phyloP scores from a whole-genome alignment of 176 grass and related monocot species.

The Aechmea fasciata region DNA sequence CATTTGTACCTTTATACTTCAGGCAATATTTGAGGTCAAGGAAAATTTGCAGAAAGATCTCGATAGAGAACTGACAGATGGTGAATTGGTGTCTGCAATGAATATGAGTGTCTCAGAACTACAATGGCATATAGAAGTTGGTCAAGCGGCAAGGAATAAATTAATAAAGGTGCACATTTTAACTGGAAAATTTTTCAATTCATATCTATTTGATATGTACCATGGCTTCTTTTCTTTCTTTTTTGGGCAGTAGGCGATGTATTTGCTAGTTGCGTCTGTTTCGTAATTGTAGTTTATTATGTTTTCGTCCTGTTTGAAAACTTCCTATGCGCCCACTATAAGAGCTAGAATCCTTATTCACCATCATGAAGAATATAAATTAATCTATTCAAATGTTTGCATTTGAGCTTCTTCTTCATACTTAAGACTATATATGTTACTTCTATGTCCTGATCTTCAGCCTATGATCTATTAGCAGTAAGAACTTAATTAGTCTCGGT shows the following conservation, averaged over 20 bases:
- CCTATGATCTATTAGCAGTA: too few species aligned
- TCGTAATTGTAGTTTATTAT: too few species aligned
- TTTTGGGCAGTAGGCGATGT: background rate
- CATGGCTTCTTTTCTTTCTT: too few species aligned
- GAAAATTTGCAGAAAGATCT: conserved; percentile 40
- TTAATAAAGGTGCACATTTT: conserved; percentile 48
- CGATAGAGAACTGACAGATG: conserved; percentile 43
- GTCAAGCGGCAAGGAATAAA: conserved; percentile 62
- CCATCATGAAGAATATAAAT: too few species aligned
- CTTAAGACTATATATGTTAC: too few species aligned
- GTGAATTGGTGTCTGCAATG: conserved; percentile 40
- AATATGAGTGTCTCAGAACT: conserved; percentile 39
- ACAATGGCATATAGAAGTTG: conserved; percentile 31
- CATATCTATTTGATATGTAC: background rate
- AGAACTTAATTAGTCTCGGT: too few species aligned
- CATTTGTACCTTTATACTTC: background rate
- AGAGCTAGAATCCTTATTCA: too few species aligned
- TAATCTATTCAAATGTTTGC: too few species aligned
- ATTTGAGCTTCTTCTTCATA: too few species aligned
- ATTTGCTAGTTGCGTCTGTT: background rate
- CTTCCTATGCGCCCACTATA: background rate
- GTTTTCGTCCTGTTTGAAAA: background rate
- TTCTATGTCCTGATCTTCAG: too few species aligned
- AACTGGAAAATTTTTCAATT: background rate
- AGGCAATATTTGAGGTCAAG: conserved; percentile 13